These are phyloP conservation scores for Emericellopsis atlantica DNA, from an alignment of 2,329 filamentous ascomycete species.

Conservation along the genomic window DNA sequence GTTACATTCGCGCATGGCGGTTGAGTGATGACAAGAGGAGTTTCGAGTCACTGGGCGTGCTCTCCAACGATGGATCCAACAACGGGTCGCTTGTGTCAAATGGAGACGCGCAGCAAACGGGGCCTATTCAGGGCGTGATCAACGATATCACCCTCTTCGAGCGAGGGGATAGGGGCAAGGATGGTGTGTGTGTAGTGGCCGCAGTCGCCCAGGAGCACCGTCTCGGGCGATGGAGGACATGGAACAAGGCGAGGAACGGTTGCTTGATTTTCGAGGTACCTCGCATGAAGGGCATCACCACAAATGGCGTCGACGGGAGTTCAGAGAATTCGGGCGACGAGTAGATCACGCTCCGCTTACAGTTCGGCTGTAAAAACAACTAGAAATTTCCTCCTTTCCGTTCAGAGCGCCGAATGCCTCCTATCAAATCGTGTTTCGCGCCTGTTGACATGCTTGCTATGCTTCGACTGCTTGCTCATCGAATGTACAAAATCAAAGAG, in stretches of 20 bases:
- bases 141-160: constrained; percentile 87
- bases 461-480: no score
- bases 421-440: no score
- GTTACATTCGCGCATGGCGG: constrained; percentile 73
- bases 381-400: no score
- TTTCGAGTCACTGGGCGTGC: constrained; percentile 58
- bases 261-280: constrained; percentile 81
- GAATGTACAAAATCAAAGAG: no score
- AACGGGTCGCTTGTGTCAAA: constrained; percentile 5
- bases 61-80: constrained; percentile 29
- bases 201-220: constrained; percentile 79
- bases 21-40: constrained; percentile 72
- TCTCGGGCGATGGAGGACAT: constrained; percentile 67
- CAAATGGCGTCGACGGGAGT: constrained; percentile 20
- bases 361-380: no score
- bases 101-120: constrained; percentile 13
- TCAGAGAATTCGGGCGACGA: constrained; percentile 9
- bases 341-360: constrained; percentile 2
- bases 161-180: constrained; percentile 60
- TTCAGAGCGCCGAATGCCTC: no score
- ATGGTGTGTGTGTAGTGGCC: constrained; percentile 74
- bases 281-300: constrained; percentile 19
- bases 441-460: no score
- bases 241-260: constrained; percentile 58
- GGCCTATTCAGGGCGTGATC: constrained; percentile 57